Evolutionary conservation across 164 flowering plant species (phyloP).

Genomic region (grape (Vitis vinifera)): ASM3070453v1 NC_081817.1:5287001-5287500

Average conservation of each 20-base stretch:
- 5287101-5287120: no score
- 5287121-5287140: no score
- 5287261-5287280: conserved; percentile 3
- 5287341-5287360: conserved; percentile 26
- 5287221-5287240: no score
- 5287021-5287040: no score
- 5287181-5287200: no score
- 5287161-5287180: no score
- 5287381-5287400: conserved; percentile 35
- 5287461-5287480: neutral
- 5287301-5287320: neutral
- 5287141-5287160: no score
- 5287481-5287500: neutral
- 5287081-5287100: no score
- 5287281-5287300: neutral
- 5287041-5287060: no score
- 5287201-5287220: no score
- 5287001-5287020: no score
- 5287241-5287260: neutral
- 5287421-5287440: conserved; percentile 38
- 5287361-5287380: conserved; percentile 28
- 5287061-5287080: no score
- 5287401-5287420: conserved; percentile 41
- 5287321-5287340: conserved; percentile 38
- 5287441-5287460: conserved; percentile 3